Evolutionary conservation across 140 eudicot genomes (phyloP).

Genomic region (Cichorium intybus): DNA sequence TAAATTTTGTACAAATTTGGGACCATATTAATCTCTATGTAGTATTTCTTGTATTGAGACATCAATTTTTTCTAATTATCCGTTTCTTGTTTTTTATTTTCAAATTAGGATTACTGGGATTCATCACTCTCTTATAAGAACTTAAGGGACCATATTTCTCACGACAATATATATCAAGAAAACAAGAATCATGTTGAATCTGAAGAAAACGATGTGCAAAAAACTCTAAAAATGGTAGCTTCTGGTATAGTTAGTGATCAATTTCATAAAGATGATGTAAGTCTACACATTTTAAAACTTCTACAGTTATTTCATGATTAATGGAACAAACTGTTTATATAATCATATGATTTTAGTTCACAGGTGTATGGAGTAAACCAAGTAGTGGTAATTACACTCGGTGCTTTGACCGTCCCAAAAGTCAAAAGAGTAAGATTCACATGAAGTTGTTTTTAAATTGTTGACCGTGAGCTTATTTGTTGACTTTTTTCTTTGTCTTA

Average conservation of each 20-base stretch:
- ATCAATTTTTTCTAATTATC: too few relatives aligned
- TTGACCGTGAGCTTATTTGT: constrained; percentile 8
- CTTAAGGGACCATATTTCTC: constrained; percentile 41
- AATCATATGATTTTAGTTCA: constrained; percentile 47
- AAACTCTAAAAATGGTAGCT: constrained; percentile 56
- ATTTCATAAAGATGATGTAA: constrained; percentile 49
- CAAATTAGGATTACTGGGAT: constrained; percentile 62
- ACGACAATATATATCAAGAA: constrained; percentile 38
- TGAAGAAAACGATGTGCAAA: constrained; percentile 49
- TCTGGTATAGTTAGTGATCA: constrained; percentile 49
- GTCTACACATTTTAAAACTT: constrained; percentile 26
- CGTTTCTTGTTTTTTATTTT: too few relatives aligned
- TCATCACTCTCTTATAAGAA: constrained; percentile 38
- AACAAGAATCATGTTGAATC: constrained; percentile 22
- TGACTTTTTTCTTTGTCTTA: constrained; percentile 25
- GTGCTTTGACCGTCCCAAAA: constrained; percentile 73
- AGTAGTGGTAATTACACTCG: constrained; percentile 73
- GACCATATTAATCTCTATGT: background rate
- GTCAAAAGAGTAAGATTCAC: constrained; percentile 61
- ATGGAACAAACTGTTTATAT: constrained; percentile 16
- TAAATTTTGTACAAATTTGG: background rate
- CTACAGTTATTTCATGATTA: background rate
- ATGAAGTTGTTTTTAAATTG: background rate
- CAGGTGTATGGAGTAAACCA: constrained; percentile 88
- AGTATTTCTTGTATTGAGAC: background rate